These are phyloP conservation scores for Trichoderma brevicompactum DNA, from an alignment of 2,329 filamentous ascomycete genomes.

Conservation along the genomic window DNA sequence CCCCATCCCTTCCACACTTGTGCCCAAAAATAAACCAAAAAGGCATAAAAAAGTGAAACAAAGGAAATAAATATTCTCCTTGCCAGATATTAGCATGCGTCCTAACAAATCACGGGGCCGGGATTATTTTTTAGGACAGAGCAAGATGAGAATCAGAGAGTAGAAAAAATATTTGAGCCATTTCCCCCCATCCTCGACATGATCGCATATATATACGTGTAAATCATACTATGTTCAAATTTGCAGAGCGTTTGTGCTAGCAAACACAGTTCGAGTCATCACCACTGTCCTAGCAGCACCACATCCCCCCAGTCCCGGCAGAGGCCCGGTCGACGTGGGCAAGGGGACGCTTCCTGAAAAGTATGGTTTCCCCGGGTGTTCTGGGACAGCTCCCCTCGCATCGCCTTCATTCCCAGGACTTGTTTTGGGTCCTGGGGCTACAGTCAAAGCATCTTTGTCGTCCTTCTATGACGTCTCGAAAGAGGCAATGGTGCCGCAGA, in stretches of 20 bases:
- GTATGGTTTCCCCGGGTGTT: constrained; percentile 9
- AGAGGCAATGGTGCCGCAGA: constrained; percentile 63
- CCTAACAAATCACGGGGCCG: background rate
- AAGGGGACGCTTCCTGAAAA: background rate
- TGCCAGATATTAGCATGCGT: background rate
- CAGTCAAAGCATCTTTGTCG: constrained; percentile 23
- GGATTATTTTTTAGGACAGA: background rate
- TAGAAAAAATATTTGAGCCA: background rate
- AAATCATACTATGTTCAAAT: constrained; percentile 29
- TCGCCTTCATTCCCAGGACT: background rate
- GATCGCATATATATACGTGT: constrained; percentile 25
- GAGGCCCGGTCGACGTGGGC: background rate
- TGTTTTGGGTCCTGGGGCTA: constrained; percentile 6
- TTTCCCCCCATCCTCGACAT: background rate
- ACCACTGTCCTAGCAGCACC: background rate
- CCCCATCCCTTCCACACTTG: background rate
- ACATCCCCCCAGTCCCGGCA: background rate
- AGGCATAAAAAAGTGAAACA: constrained; percentile 10
- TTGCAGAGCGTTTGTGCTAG: background rate
- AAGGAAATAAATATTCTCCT: constrained; percentile 7
- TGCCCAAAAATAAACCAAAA: constrained; percentile 16
- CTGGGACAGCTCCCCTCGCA: background rate
- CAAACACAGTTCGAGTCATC: constrained; percentile 22
- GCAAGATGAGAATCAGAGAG: constrained; percentile 9
- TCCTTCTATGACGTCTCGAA: constrained; percentile 45